Evolutionary conservation across 2,329 filamentous ascomycete genomes (phyloP), one percentile per base, ranked within the genome.

Genomic region (Hypoxylon sp.): DNA sequence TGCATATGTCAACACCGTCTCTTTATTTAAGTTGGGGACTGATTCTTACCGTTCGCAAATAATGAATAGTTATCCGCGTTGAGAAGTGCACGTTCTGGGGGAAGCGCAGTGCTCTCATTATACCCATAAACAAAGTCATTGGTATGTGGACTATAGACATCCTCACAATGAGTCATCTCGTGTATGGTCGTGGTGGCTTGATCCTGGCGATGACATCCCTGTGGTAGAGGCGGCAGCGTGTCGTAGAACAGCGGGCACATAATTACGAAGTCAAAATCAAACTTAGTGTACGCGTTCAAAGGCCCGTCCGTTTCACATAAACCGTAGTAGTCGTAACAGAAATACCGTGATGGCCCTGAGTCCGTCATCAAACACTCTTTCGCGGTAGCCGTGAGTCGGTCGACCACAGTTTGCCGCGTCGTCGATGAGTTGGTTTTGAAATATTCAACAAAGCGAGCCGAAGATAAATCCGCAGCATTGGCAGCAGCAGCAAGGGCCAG

Each of bases 1-100:
- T 50, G 6, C 37, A 53, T 4, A 42, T 7, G 46, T 71, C n/a
- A 71, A 63, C 31, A 51, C 35, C 31, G 7, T 32, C 2, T 59
- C 10, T 3, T 6, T 13, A 15, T 15, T 15, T 17, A 6, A n/a
- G 19, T 1, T 5, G 15, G 19, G 24, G 29, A 15, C 3, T 8
- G 2, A 48, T 10, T 29, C 69, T 69, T 62, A 73, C 71, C 71
- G 54, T 71, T 72, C 0, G 71, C 71, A 27, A 69, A 75, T 1
- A 74, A 51, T 3, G 71, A 69, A 35, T 74, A 75, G 2, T 62
- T 72, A 39, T 74, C 72, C 5, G 72, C 72, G 32, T 74, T 74
- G 2, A 57, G 15, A 13, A 74, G 46, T 13, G 72, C 70, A 1
- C 19, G 6, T 27, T 69, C 69, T 0, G 68, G 52, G 1, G 67